A percentile compares a stretch with the other conserved stretches of the same genome.
These are phyloP conservation scores for Sporopachydermia lactativora DNA, from an alignment of 805 yeast genomes.

Conservation along the genomic window DNA sequence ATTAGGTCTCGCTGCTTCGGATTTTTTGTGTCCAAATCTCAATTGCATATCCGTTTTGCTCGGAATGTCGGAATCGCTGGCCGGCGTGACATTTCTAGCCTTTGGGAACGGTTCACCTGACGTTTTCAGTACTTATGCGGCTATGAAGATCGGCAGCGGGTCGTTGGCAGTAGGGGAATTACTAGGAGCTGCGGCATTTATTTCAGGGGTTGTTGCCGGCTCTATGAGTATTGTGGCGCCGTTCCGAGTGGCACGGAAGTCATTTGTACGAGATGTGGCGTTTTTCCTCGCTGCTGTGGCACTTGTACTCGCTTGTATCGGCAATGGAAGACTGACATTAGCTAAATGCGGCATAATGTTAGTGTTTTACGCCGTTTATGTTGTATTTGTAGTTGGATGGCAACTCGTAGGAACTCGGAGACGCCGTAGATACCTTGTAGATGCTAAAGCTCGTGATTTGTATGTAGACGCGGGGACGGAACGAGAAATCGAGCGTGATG, in stretches of 20 bases:
- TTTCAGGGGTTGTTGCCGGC: conserved; percentile 71
- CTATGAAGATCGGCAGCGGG: conserved; percentile 57
- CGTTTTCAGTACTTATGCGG: conserved; percentile 69
- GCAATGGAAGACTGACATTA: conserved; percentile 39
- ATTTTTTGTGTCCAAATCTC: conserved; percentile 68
- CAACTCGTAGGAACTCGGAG: conserved; percentile 20
- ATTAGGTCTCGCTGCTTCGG: conserved; percentile 72
- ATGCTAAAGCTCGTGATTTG: conserved; percentile 12
- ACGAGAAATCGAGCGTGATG: conserved; percentile 9
- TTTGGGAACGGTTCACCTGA: conserved; percentile 92
- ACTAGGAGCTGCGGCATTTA: conserved; percentile 81
- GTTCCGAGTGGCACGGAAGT: conserved; percentile 30
- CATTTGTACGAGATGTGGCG: conserved; percentile 45
- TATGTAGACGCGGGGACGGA: conserved; percentile 11
- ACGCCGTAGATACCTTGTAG: conserved; percentile 9
- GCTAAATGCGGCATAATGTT: conserved; percentile 47
- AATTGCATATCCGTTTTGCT: conserved; percentile 47
- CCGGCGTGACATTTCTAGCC: conserved; percentile 81
- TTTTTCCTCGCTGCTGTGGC: conserved; percentile 40
- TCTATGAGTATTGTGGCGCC: conserved; percentile 59
- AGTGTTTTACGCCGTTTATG: conserved; percentile 42
- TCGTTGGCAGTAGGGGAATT: conserved; percentile 80
- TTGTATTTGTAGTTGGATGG: conserved; percentile 31
- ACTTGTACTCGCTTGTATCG: conserved; percentile 35
- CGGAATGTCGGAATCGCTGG: conserved; percentile 56